A percentile compares a stretch with the other conserved stretches of the same genome.
Conservation (phyloP, 2,329 filamentous ascomycete species). For the Aspergillus amoenus region DNA sequence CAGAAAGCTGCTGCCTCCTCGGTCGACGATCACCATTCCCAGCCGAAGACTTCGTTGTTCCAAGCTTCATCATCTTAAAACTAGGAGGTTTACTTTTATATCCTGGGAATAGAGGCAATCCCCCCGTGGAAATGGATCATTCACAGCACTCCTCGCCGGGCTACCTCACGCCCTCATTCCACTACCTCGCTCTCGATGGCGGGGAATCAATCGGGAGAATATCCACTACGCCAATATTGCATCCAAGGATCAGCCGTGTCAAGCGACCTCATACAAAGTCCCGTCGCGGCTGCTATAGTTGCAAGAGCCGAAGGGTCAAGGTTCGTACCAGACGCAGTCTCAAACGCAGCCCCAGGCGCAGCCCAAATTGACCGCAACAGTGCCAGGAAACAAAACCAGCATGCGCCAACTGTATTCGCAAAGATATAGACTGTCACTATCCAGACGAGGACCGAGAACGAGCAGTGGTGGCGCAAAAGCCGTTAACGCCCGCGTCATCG, state of each 20-base stretch:
- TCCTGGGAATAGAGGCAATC: neutral
- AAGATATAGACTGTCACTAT: constrained; percentile 34
- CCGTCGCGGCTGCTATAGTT: constrained; percentile 41
- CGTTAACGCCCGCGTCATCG: neutral
- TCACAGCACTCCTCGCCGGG: neutral
- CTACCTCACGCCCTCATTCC: neutral
- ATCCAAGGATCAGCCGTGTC: neutral
- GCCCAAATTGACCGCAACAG: constrained; percentile 10
- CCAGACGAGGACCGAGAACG: constrained; percentile 19
- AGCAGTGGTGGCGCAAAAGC: neutral
- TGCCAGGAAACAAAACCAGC: constrained; percentile 40
- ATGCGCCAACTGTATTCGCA: constrained; percentile 38
- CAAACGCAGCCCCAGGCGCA: too few relatives aligned
- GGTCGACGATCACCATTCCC: too few relatives aligned
- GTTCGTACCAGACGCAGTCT: constrained; percentile 24
- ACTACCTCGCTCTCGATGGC: neutral
- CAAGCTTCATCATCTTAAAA: too few relatives aligned
- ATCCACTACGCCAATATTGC: neutral
- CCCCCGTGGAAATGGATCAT: neutral
- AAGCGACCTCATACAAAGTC: constrained; percentile 40
- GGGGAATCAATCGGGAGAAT: neutral
- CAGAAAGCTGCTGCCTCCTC: too few relatives aligned
- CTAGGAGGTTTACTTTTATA: too few relatives aligned
- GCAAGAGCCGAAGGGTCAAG: constrained; percentile 49
- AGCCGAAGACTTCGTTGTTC: too few relatives aligned